These are phyloP conservation scores for Colletotrichum sansevieriae DNA, from an alignment of 2,329 filamentous ascomycete species.

Conservation along the genomic window DNA sequence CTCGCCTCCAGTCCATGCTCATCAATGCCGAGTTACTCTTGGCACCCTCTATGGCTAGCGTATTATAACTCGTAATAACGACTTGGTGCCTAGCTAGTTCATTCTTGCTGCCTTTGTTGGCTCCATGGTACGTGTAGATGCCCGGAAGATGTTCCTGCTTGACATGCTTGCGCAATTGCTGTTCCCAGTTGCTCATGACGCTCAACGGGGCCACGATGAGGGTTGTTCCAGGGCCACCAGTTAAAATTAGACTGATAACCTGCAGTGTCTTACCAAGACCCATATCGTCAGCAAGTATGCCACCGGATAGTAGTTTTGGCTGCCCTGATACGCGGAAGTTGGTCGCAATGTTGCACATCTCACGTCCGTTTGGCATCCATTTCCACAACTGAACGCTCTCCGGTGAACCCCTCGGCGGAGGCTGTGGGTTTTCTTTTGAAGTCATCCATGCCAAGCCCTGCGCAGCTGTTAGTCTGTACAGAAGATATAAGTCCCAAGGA, in stretches of 20 bases:
- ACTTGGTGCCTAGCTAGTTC: conserved; percentile 78
- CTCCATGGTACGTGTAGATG: conserved; percentile 81
- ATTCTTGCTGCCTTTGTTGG: conserved; percentile 65
- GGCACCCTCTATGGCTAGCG: conserved; percentile 72
- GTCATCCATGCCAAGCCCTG: conserved; percentile 86
- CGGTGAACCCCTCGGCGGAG: conserved; percentile 70
- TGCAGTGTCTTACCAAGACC: conserved; percentile 91
- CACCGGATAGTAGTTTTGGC: conserved; percentile 80
- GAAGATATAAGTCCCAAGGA: background rate
- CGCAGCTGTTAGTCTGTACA: background rate
- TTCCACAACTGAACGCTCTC: conserved; percentile 84
- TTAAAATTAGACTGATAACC: conserved; percentile 82
- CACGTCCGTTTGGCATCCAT: conserved; percentile 54
- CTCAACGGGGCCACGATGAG: conserved; percentile 86
- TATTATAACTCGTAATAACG: conserved; percentile 88
- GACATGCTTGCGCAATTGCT: conserved; percentile 82
- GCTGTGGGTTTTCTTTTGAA: conserved; percentile 77
- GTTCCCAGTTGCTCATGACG: conserved; percentile 92
- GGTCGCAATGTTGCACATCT: conserved; percentile 78
- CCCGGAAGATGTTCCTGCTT: conserved; percentile 71
- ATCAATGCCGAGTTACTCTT: conserved; percentile 48
- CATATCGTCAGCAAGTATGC: conserved; percentile 94
- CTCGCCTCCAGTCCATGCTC: conserved; percentile 76
- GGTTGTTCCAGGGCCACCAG: conserved; percentile 70
- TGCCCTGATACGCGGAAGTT: conserved; percentile 70